Evolutionary conservation across 2,329 filamentous ascomycete genomes (phyloP).

Genomic region (Laburnicola sp.): DNA sequence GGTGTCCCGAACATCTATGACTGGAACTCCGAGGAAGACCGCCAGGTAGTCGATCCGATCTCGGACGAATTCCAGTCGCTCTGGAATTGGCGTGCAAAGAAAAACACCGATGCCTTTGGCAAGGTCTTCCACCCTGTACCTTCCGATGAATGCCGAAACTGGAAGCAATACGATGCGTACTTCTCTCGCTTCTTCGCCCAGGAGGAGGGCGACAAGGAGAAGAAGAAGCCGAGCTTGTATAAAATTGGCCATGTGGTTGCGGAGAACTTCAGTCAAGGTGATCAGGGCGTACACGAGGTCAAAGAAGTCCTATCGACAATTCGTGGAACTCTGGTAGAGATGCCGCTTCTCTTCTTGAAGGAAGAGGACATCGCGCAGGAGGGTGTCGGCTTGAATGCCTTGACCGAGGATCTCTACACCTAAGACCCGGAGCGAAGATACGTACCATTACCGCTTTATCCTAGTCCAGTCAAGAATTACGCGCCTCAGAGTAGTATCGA

Average conservation of each 20-base stretch:
- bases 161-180: constrained; percentile 74
- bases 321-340: constrained; percentile 70
- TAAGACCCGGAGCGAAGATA: constrained; percentile 18
- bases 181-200: constrained; percentile 66
- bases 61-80: constrained; percentile 67
- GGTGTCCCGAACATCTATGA: constrained; percentile 59
- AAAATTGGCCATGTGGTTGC: constrained; percentile 83
- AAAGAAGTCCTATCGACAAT: constrained; percentile 74
- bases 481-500: no score
- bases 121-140: constrained; percentile 82
- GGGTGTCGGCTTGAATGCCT: constrained; percentile 62
- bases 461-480: no score
- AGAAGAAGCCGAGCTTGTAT: constrained; percentile 61
- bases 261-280: constrained; percentile 51
- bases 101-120: constrained; percentile 79
- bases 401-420: constrained; percentile 55
- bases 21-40: constrained; percentile 52
- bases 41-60: constrained; percentile 73
- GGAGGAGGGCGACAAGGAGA: constrained; percentile 47
- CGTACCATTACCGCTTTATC: no score
- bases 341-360: constrained; percentile 85
- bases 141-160: constrained; percentile 67
- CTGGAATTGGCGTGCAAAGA: constrained; percentile 73
- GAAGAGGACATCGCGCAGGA: constrained; percentile 85
- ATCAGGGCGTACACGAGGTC: constrained; percentile 50